Base-by-base conservation (phyloP, 2,329 filamentous ascomycete species). In the Hymenoscyphus salicellus region DNA sequence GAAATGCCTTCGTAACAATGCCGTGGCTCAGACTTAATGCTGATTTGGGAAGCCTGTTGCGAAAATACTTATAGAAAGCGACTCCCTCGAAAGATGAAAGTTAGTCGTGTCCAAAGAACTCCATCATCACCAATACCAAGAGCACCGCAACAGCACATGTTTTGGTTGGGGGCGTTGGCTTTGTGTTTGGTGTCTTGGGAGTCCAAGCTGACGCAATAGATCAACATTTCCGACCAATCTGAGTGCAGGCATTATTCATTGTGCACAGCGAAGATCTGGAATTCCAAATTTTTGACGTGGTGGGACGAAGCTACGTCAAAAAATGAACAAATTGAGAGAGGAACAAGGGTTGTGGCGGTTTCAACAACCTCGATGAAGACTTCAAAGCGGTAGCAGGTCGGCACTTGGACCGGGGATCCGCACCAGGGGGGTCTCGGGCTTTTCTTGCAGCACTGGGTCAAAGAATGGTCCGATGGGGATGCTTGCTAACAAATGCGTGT, bases 31-130 rank as follows among this genome's bases (percentile, higher is more conserved):
- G 57, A 36, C 23, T 58, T 58, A 43, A 41, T 36, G 32, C 32
- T 38, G 33, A 26, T 26, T 41, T 26, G 23, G 36, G 23, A 58
- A 26, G 20, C 16, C 14, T 58, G 14, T 16, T 32, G 17, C 17
- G 32, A 58, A 58, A 58, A 58, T 41, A 58, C 32, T 58, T 58
- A 58, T 58, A 58, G 30, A 41, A 26, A 58, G n/a, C 30, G 30
- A 36, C 33, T 41, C 57, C 57, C 33, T 26, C 46, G 20, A 52
- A 23, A 7, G 20, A 11, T 23, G 20, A 52, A 14, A 26, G n/a
- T 26, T 8, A 23, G 11, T 52, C 14, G 10, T 52, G 46, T 11
- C 20, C 11, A 23, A 6, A 23, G 14, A 26, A 52, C n/a, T 52
- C 46, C 23, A 23, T 7, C 20, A 23, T 36, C 52, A 26, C 28